Base-by-base conservation (phyloP, 1,139 yeast species). In the Ashbya aceris region DNA sequence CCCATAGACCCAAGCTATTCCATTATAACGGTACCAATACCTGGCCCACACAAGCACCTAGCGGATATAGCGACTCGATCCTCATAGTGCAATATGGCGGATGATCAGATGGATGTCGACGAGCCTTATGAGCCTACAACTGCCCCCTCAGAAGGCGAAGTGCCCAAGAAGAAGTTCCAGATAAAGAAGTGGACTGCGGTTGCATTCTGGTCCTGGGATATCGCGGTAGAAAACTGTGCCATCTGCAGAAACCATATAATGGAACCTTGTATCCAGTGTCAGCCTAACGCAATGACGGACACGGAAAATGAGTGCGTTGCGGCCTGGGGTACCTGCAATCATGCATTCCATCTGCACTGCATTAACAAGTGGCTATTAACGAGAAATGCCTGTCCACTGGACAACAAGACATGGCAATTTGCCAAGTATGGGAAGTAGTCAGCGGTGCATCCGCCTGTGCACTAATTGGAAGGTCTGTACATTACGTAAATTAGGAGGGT, bases 121-220 rank as follows among this genome's bases (percentile, higher is more conserved):
- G 41, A 42, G 11, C 33, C 36, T 27, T 36, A n/a, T 8, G 36
- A 33, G n/a, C 10, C 26, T 8, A 36, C 31, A 12, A 12, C 29
- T 31, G 13, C 28, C 14, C 40, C 36, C 8, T 14, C 37, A 10
- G n/a, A n/a, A 9, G 29, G 11, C n/a, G 42, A 38, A 9, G 41
- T 30, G 13, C 35, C 42, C 12, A 49, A 47, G 44, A 76, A 74
- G 60, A 69, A 80, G 52, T 80, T 81, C 52, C 86, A 81, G 55
- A 79, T 82, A 39, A 77, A 79, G 55, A 81, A 80, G 69, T 91
- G 98, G 98, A 87, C 96, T 11, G 97, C 98, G 0, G 98, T 93
- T 41, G 97, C 98, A 12, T 87, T 91, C 60, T 93, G 99, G 99
- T 87, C 96, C 1, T 93, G 98, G 98, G 97, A 86, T 65, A 84